Percentiles rank a stretch among this genome's conserved stretches.
phyloP scores from a whole-genome alignment of 805 yeast species.

The Starmera amethionina region DNA sequence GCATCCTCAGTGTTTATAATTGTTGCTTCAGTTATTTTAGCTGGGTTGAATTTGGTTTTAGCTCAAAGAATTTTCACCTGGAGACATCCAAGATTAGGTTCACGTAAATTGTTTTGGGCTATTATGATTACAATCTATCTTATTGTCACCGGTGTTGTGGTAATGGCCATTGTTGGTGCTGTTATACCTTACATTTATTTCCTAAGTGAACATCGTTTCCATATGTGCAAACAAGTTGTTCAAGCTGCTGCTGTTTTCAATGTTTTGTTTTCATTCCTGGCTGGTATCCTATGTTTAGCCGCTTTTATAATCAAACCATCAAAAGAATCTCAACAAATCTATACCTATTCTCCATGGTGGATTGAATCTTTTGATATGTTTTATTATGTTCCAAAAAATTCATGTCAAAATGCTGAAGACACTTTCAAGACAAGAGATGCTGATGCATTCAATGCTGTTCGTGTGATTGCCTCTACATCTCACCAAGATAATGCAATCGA shows the following conservation, averaged over 20 bases:
- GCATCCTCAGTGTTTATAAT: conserved; percentile 46
- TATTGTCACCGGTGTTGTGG: conserved; percentile 46
- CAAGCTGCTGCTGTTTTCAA: conserved; percentile 40
- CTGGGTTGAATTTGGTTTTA: conserved; percentile 50
- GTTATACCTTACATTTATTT: conserved; percentile 50
- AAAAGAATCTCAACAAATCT: conserved; percentile 34
- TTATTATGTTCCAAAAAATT: conserved; percentile 49
- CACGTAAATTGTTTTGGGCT: conserved; percentile 37
- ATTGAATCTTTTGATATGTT: conserved; percentile 49
- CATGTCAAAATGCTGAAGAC: conserved; percentile 38
- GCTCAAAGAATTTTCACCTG: conserved; percentile 71
- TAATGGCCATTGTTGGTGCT: conserved; percentile 62
- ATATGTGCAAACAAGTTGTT: conserved; percentile 44
- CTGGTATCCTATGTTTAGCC: conserved; percentile 36
- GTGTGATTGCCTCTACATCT: conserved; percentile 52
- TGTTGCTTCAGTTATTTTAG: conserved; percentile 48
- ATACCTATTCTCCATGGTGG: conserved; percentile 73
- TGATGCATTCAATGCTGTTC: conserved; percentile 35
- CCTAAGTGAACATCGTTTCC: conserved; percentile 32
- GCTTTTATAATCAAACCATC: conserved; percentile 53
- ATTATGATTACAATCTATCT: conserved; percentile 40
- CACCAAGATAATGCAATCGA: conserved; percentile 23
- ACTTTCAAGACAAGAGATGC: conserved; percentile 38
- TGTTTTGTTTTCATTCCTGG: conserved; percentile 41
- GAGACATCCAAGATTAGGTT: conserved; percentile 68